Percentiles rank a stretch among this genome's conserved stretches.
phyloP scores from a whole-genome alignment of 225 moss, liverwort and hornwort genomes.

The Physcomitrellopsis africana region DNA sequence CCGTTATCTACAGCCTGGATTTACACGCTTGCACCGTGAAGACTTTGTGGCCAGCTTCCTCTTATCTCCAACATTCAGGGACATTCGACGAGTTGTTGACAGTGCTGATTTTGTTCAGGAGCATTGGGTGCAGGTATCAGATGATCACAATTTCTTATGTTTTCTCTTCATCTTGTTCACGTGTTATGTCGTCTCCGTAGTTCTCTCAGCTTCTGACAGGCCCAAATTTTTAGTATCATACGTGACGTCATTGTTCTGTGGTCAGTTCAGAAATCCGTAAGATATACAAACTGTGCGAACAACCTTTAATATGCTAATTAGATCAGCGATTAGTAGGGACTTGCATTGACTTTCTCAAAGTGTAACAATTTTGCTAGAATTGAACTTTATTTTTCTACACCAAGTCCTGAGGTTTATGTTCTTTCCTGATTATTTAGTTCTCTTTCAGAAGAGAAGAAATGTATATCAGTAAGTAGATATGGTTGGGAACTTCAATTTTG shows the following conservation, averaged over 20 bases:
- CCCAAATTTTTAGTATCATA: background rate
- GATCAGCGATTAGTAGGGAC: conserved; percentile 4
- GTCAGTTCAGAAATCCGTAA: background rate
- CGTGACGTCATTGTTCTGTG: background rate
- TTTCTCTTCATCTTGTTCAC: background rate
- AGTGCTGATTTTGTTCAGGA: conserved; percentile 57
- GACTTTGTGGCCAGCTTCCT: conserved; percentile 71
- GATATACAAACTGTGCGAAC: background rate
- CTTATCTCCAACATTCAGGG: conserved; percentile 64
- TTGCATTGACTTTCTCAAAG: conserved; percentile 14
- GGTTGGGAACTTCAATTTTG: background rate
- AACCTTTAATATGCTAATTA: background rate
- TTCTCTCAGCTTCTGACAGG: conserved; percentile 7
- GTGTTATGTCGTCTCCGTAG: conserved; percentile 4
- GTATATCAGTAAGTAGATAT: background rate
- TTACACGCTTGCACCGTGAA: conserved; percentile 49
- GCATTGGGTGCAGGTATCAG: conserved; percentile 82
- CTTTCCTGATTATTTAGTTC: background rate
- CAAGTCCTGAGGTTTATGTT: background rate
- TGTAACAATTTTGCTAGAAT: background rate
- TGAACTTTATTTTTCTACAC: background rate
- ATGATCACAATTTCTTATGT: conserved; percentile 9
- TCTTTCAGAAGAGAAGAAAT: background rate
- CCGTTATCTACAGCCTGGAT: conserved; percentile 69
- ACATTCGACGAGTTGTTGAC: conserved; percentile 81